phyloP scores from a whole-genome alignment of 495 filamentous ascomycete genomes.

The Pseudoneurospora amorphoporcata region DNA sequence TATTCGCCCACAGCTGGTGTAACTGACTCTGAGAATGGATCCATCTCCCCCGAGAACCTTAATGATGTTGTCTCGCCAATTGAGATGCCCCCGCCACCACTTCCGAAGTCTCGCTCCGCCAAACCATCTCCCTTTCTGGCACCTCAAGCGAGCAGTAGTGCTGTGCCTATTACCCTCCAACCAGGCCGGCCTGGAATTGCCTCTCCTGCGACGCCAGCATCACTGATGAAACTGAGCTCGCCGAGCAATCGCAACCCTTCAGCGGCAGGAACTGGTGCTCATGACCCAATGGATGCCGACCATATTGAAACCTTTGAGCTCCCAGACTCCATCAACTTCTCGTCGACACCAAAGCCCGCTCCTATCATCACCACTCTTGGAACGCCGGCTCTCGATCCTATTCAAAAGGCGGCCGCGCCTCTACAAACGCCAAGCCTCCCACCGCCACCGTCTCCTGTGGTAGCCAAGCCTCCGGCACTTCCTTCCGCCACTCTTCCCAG shows the following conservation, averaged over 20 bases:
- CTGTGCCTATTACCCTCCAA: conserved; percentile 9
- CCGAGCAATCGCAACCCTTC: conserved; percentile 28
- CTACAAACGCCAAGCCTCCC: conserved; percentile 29
- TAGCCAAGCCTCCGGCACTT: conserved; percentile 28
- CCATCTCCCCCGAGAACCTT: conserved; percentile 44
- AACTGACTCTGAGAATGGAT: conserved; percentile 41
- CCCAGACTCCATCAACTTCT: conserved; percentile 50
- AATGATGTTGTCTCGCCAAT: conserved; percentile 16
- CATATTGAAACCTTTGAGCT: conserved; percentile 58
- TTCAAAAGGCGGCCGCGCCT: not conserved
- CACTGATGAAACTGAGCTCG: conserved; percentile 58
- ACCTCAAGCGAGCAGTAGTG: conserved; percentile 22
- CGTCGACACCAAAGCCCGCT: conserved; percentile 26
- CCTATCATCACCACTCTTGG: conserved; percentile 36
- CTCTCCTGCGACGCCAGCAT: conserved; percentile 69
- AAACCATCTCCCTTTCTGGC: conserved; percentile 40
- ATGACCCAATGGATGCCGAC: conserved; percentile 39
- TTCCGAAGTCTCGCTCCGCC: conserved; percentile 37
- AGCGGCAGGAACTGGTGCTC: conserved; percentile 17
- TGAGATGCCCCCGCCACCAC: conserved; percentile 49
- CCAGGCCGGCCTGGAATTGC: conserved; percentile 22
- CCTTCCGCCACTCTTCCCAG: conserved; percentile 39
- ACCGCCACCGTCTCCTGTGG: conserved; percentile 37
- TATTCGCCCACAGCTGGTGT: conserved; percentile 25
- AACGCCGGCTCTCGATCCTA: conserved; percentile 14